Percentiles rank a stretch among this genome's conserved stretches.
These are phyloP conservation scores for Leucosporidium creatinivorum DNA, from an alignment of 768 basidiomycete species.

Conservation along the genomic window DNA sequence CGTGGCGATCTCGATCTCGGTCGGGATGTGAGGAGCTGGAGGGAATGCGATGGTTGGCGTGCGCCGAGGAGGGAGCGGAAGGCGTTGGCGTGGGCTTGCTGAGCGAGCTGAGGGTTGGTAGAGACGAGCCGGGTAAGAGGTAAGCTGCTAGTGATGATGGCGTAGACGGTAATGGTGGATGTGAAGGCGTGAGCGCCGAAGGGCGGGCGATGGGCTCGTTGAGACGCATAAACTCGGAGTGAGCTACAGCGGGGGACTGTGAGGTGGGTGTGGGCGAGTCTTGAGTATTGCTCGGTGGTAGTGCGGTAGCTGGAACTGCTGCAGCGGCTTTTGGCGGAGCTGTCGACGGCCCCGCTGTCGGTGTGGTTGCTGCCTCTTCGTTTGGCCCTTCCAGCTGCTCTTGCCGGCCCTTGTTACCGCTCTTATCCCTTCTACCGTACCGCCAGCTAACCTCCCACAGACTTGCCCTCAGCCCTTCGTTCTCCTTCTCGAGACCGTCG, in stretches of 20 bases:
- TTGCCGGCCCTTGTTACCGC: background rate
- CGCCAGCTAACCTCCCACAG: conserved; percentile 11
- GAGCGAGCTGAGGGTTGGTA: too few species aligned
- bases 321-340: background rate
- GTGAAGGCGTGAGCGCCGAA: background rate
- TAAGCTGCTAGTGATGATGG: conserved; percentile 1
- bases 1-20: background rate
- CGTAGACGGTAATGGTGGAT: background rate
- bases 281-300: background rate
- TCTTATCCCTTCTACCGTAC: background rate
- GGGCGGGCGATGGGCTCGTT: background rate
- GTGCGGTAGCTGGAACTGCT: background rate
- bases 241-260: background rate
- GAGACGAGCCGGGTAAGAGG: background rate
- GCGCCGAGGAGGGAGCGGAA: background rate
- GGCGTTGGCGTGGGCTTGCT: background rate
- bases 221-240: background rate
- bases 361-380: background rate
- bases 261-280: background rate
- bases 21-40: background rate
- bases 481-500: conserved; percentile 8
- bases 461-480: conserved; percentile 2
- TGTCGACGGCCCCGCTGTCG: background rate
- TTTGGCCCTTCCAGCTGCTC: background rate
- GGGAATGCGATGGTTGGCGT: background rate